Evolutionary conservation across 2,329 filamentous ascomycete species (phyloP).

Genomic region (Capronia coronata): DNA sequence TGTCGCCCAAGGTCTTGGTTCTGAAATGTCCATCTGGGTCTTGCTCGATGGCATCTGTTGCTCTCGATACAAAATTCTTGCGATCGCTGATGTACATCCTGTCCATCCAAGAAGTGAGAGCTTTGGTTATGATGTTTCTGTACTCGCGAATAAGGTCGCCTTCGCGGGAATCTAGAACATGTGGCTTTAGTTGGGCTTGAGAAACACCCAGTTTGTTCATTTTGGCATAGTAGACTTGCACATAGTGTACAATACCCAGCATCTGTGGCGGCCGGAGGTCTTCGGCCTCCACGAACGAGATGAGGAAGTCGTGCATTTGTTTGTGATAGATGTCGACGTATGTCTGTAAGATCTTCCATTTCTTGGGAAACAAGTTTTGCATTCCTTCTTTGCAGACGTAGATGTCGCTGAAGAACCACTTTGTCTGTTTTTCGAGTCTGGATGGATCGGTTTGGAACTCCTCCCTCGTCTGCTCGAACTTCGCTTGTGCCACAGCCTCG

Average conservation of each 20-base stretch:
- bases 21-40: slow-evolving; percentile 88
- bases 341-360: slow-evolving; percentile 90
- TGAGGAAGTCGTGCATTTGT: slow-evolving; percentile 90
- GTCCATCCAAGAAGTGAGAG: slow-evolving; percentile 96
- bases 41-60: slow-evolving; percentile 72
- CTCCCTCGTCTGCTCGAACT: slow-evolving; percentile 65
- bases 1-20: slow-evolving; percentile 82
- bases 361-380: slow-evolving; percentile 84
- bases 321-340: slow-evolving; percentile 88
- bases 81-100: slow-evolving; percentile 78
- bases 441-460: slow-evolving; percentile 78
- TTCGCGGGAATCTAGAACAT: slow-evolving; percentile 85
- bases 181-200: slow-evolving; percentile 69
- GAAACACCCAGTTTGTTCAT: slow-evolving; percentile 84
- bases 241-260: slow-evolving; percentile 89
- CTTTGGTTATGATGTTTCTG: slow-evolving; percentile 87
- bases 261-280: slow-evolving; percentile 80
- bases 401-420: slow-evolving; percentile 97
- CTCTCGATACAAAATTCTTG: slow-evolving; percentile 71
- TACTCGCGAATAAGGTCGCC: slow-evolving; percentile 88
- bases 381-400: slow-evolving; percentile 92
- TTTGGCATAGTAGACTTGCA: slow-evolving; percentile 91
- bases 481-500: slow-evolving; percentile 62
- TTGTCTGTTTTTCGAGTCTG: slow-evolving; percentile 76
- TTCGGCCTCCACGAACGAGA: slow-evolving; percentile 74